These are phyloP conservation scores for Aspergillus costaricaensis DNA, from an alignment of 2,329 filamentous ascomycete species.

Conservation along the genomic window DNA sequence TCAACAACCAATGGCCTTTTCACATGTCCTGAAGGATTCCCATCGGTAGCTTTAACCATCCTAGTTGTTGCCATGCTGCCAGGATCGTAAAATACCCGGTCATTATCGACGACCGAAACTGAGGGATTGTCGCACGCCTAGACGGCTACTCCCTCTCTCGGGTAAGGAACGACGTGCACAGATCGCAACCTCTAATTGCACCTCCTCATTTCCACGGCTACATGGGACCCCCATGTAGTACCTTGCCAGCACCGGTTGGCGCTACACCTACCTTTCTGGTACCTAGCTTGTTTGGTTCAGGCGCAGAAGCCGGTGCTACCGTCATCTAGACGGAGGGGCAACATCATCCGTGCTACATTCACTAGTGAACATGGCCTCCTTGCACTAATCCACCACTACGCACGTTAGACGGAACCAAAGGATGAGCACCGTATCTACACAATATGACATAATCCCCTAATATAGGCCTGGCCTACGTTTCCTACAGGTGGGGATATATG, in stretches of 20 bases:
- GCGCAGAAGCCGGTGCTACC: not conserved
- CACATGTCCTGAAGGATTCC: not conserved
- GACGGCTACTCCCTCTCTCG: constrained; percentile 1
- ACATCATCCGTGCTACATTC: not conserved
- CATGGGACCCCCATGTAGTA: not conserved
- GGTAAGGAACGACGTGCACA: constrained; percentile 4
- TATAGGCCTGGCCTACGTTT: not conserved
- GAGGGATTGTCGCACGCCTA: constrained; percentile 1
- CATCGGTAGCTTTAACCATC: not conserved
- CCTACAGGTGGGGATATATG: not conserved
- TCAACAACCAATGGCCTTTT: not conserved
- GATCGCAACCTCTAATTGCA: constrained; percentile 3
- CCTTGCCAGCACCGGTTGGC: not conserved
- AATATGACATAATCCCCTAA: not conserved
- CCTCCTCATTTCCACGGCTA: not conserved
- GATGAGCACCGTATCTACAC: not conserved
- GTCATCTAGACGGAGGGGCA: not conserved
- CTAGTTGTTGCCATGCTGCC: not conserved
- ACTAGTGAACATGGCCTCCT: not conserved
- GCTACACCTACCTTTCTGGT: not conserved
- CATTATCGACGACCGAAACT: not conserved
- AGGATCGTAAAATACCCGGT: not conserved
- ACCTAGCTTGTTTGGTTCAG: not conserved
- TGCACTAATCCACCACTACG: not conserved
- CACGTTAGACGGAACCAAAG: not conserved